Percentiles rank a stretch among this genome's conserved stretches.
Evolutionary conservation across 2,329 filamentous ascomycete species (phyloP).

Genomic region (Botrytis fabae): DNA sequence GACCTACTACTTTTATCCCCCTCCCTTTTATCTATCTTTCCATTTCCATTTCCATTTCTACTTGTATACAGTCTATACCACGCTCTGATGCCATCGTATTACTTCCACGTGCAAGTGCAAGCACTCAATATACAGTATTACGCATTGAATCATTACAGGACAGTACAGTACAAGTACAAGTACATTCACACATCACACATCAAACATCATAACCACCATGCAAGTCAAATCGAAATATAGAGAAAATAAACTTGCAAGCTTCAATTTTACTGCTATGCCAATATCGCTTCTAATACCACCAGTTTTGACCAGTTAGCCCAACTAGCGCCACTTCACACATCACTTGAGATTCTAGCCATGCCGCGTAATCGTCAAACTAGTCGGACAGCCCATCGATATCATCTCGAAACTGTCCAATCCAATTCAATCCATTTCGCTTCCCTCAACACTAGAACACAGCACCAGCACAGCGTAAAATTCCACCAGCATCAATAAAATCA

Average conservation of each 20-base stretch:
- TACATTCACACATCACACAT: background rate
- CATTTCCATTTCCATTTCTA: background rate
- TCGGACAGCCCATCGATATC: background rate
- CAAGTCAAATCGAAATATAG: background rate
- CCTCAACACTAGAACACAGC: background rate
- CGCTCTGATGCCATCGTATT: too few relatives aligned
- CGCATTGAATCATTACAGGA: background rate
- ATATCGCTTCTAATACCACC: background rate
- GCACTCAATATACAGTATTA: background rate
- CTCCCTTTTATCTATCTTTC: too few relatives aligned
- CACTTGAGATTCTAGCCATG: background rate
- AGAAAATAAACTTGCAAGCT: conserved; percentile 4
- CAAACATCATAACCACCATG: background rate
- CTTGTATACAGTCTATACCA: too few relatives aligned
- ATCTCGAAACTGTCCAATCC: background rate
- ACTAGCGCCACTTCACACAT: background rate
- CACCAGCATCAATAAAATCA: conserved; percentile 3
- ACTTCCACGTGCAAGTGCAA: too few relatives aligned
- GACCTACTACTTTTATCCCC: too few relatives aligned
- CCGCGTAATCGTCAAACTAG: background rate
- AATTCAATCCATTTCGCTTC: background rate
- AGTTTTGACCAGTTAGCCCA: background rate
- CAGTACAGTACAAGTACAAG: background rate
- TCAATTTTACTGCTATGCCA: conserved; percentile 11
- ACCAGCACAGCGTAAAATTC: background rate